A percentile compares a stretch with the other conserved stretches of the same genome.
Evolutionary conservation across 352 stramenopile genomes (phyloP).

Genomic region (Pythium vanterpoolii): DNA sequence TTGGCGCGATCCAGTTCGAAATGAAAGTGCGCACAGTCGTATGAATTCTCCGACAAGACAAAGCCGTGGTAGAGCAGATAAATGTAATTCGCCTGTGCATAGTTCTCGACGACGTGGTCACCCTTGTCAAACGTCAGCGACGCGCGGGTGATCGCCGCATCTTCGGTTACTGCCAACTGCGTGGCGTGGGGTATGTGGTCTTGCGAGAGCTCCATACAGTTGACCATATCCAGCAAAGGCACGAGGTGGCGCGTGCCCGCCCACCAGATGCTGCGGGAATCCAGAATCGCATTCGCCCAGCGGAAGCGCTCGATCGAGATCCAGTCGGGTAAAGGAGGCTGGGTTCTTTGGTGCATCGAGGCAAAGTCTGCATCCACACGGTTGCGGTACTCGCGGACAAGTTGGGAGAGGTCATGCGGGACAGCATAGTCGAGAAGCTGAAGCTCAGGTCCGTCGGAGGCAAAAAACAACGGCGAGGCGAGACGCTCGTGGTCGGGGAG

Average conservation of each 20-base stretch:
- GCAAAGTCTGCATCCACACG: conserved; percentile 14
- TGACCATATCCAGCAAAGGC: conserved; percentile 94
- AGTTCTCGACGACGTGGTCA: conserved; percentile 91
- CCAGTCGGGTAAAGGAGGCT: conserved; percentile 29
- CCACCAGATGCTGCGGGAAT: conserved; percentile 94
- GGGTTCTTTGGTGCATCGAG: neutral
- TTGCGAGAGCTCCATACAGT: conserved; percentile 62
- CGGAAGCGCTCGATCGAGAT: conserved; percentile 59
- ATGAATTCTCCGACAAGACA: conserved; percentile 61
- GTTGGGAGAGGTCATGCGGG: conserved; percentile 27
- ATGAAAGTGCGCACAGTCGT: conserved; percentile 82
- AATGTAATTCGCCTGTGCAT: conserved; percentile 93
- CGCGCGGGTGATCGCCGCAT: conserved; percentile 65
- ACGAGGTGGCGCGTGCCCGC: conserved; percentile 85
- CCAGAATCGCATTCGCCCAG: conserved; percentile 86
- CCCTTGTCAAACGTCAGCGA: conserved; percentile 59
- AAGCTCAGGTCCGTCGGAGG: conserved; percentile 2
- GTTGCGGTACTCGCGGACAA: conserved; percentile 21
- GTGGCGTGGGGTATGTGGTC: conserved; percentile 57
- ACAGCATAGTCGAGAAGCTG: conserved; percentile 41
- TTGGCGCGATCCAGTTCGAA: conserved; percentile 28
- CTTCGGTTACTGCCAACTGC: conserved; percentile 17
- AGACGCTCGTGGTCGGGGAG: conserved; percentile 37
- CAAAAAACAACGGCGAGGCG: conserved; percentile 52
- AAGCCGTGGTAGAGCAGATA: conserved; percentile 93